Conservation (phyloP, 495 filamentous ascomycete genomes). For the Penicillium mononematosum region DNA sequence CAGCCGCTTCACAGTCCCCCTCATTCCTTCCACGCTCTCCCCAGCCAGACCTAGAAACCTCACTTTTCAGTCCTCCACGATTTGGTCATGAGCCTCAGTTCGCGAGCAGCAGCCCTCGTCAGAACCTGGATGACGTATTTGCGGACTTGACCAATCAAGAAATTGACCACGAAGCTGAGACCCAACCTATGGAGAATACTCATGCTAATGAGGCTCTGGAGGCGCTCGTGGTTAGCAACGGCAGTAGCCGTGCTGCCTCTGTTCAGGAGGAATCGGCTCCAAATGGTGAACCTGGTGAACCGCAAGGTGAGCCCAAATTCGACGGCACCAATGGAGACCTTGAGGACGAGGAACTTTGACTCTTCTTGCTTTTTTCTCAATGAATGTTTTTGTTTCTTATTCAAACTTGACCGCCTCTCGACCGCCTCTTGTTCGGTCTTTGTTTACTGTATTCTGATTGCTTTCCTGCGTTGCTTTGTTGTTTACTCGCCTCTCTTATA, state of each 20-base stretch:
- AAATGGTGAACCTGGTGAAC: slow-evolving; percentile 8
- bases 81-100: slow-evolving; percentile 37
- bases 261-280: slow-evolving; percentile 16
- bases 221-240: slow-evolving; percentile 44
- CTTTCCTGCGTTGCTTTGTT: slow-evolving; percentile 8
- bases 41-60: slow-evolving; percentile 35
- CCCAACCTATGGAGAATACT: slow-evolving; percentile 43
- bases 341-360: slow-evolving; percentile 21
- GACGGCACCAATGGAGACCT: slow-evolving; percentile 1
- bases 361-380: slow-evolving; percentile 3
- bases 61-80: slow-evolving; percentile 43
- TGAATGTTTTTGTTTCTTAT: slow-evolving; percentile 12
- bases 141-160: slow-evolving; percentile 50
- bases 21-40: slow-evolving; percentile 44
- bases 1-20: slow-evolving; percentile 34
- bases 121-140: slow-evolving; percentile 48
- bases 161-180: slow-evolving; percentile 35
- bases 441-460: slow-evolving; percentile 3
- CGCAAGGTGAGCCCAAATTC: neutral
- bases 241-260: slow-evolving; percentile 30
- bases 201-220: slow-evolving; percentile 50
- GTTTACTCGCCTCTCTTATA: slow-evolving; percentile 11
- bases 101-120: slow-evolving; percentile 43
- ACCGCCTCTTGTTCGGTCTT: slow-evolving; percentile 8
- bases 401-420: neutral